Evolutionary conservation across 1,284 basidiomycete species (phyloP).

Genomic region (Ceratobasidium theobromae): DNA sequence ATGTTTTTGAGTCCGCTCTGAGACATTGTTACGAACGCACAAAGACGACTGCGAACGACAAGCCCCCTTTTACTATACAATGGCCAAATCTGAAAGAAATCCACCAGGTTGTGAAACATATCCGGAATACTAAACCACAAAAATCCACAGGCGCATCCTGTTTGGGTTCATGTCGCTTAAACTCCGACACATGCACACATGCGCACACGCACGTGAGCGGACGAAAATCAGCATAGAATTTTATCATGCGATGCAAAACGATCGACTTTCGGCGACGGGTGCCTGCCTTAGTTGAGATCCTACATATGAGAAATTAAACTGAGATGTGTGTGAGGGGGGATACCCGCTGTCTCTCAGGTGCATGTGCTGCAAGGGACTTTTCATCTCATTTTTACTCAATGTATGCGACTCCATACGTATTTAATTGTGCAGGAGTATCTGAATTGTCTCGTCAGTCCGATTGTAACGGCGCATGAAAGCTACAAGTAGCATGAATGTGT

Average conservation of each 20-base stretch:
- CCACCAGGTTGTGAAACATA: no score
- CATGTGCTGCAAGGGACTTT: no score
- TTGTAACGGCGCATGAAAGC: no score
- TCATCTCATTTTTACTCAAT: no score
- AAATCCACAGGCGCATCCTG: slow-evolving; percentile 17
- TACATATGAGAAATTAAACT: no score
- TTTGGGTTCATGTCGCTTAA: background rate
- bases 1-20: slow-evolving; percentile 1
- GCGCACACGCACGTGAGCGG: no score
- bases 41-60: background rate
- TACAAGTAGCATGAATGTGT: background rate
- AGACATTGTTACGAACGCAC: slow-evolving; percentile 1
- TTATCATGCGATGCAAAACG: slow-evolving; percentile 1
- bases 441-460: no score
- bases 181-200: slow-evolving; percentile 18
- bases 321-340: no score
- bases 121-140: no score
- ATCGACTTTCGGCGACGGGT: slow-evolving; percentile 15
- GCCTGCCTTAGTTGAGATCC: no score
- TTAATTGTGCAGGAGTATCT: background rate
- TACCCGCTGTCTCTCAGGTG: background rate
- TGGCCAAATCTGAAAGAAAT: no score
- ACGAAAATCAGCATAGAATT: background rate
- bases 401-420: background rate
- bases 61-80: no score